Percentiles rank a stretch among this genome's conserved stretches.
Conservation (phyloP, 768 basidiomycete genomes). For the Peribolospora kevripleyi region DNA sequence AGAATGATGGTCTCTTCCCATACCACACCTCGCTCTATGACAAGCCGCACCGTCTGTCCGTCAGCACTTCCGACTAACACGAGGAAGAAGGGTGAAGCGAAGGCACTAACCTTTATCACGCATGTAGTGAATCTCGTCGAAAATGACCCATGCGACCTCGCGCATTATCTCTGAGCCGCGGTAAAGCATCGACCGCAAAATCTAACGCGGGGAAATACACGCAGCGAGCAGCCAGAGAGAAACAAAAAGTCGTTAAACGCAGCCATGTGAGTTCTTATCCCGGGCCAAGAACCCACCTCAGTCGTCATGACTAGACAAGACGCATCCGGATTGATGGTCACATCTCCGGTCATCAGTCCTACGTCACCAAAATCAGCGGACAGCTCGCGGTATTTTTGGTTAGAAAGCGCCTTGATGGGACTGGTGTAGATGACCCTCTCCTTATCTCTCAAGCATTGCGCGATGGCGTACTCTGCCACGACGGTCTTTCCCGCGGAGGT, state of each 20-base stretch:
- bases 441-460: conserved; percentile 74
- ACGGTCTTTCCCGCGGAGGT: conserved; percentile 98
- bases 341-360: conserved; percentile 97
- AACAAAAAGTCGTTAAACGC: background rate
- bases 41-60: background rate
- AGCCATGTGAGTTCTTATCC: background rate
- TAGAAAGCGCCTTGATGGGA: conserved; percentile 96
- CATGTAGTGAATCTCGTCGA: conserved; percentile 99
- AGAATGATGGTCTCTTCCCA: conserved; percentile 99
- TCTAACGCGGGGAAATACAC: conserved; percentile 27
- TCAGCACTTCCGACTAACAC: background rate
- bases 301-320: conserved; percentile 98
- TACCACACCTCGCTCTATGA: conserved; percentile 74
- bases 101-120: conserved; percentile 44
- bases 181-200: conserved; percentile 94
- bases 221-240: background rate
- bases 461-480: conserved; percentile 97
- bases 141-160: conserved; percentile 99
- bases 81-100: background rate
- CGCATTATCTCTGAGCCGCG: conserved; percentile 97
- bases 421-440: conserved; percentile 96
- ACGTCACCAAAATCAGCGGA: conserved; percentile 91
- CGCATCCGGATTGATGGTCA: conserved; percentile 91
- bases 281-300: conserved; percentile 35
- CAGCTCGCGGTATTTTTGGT: conserved; percentile 98